These are phyloP conservation scores for Apophysomyces ossiformis DNA, from an alignment of 371 early-diverging fungal species.

Conservation along the genomic window DNA sequence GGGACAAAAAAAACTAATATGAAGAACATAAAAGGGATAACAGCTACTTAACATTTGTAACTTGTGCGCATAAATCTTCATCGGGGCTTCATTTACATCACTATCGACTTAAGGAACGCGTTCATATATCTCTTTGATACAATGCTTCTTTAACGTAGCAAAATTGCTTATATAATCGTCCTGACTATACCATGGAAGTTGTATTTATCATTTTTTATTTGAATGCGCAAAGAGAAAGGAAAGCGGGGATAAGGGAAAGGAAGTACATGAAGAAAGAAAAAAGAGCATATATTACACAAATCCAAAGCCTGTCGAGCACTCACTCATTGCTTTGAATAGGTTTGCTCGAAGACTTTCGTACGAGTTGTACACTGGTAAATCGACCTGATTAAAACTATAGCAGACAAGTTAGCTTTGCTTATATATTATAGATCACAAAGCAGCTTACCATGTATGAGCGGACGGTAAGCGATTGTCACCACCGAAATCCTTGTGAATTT, in stretches of 20 bases:
- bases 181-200: not conserved
- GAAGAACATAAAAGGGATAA: too few relatives aligned
- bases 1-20: too few relatives aligned
- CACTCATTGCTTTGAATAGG: constrained; percentile 90
- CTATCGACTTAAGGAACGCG: too few relatives aligned
- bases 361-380: constrained; percentile 93
- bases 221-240: constrained; percentile 11
- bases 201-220: constrained; percentile 1
- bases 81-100: too few relatives aligned
- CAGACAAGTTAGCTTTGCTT: constrained; percentile 15
- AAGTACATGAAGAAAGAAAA: not conserved
- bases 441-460: constrained; percentile 95
- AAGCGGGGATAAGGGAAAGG: constrained; percentile 8
- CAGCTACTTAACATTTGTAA: too few relatives aligned
- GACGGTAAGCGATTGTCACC: constrained; percentile 88
- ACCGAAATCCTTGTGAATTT: constrained; percentile 97
- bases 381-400: constrained; percentile 96
- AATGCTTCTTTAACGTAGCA: too few relatives aligned
- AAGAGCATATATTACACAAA: constrained; percentile 66
- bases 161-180: too few relatives aligned
- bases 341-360: constrained; percentile 93
- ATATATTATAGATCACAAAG: constrained; percentile 2
- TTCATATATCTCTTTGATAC: too few relatives aligned
- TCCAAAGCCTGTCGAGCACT: constrained; percentile 96
- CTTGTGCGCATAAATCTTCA: too few relatives aligned